Percentiles rank a stretch among this genome's conserved stretches.
Conservation (phyloP, 805 yeast species). For the Cyberlindnera petersonii region DNA sequence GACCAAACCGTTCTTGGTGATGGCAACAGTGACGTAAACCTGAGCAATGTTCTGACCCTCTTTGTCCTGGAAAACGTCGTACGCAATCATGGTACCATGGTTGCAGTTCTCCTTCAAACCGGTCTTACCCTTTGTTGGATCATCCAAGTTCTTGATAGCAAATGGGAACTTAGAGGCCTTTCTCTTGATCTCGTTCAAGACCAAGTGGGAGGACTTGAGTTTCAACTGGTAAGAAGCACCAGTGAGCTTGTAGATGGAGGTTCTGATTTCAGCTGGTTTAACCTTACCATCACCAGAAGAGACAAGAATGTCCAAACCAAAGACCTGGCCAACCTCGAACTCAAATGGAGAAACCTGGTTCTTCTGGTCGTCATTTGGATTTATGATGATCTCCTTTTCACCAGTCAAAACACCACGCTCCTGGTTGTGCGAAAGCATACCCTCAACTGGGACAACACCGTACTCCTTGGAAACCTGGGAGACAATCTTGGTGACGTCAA, state of each 20-base stretch:
- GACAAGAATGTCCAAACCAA: slow-evolving; percentile 68
- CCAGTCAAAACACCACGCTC: slow-evolving; percentile 65
- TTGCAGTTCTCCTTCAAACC: slow-evolving; percentile 69
- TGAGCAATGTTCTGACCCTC: slow-evolving; percentile 66
- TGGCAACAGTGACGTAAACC: slow-evolving; percentile 69
- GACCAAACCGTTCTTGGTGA: slow-evolving; percentile 69
- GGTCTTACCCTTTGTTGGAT: slow-evolving; percentile 67
- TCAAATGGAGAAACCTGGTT: slow-evolving; percentile 56
- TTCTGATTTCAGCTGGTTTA: slow-evolving; percentile 51
- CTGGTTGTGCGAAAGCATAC: slow-evolving; percentile 74
- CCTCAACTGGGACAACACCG: slow-evolving; percentile 62
- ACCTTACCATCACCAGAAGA: slow-evolving; percentile 66
- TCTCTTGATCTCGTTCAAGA: slow-evolving; percentile 62
- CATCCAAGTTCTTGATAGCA: slow-evolving; percentile 59
- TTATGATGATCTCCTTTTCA: slow-evolving; percentile 69
- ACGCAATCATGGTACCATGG: slow-evolving; percentile 63
- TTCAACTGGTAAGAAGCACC: slow-evolving; percentile 65
- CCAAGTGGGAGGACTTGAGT: slow-evolving; percentile 65
- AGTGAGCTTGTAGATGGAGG: slow-evolving; percentile 69
- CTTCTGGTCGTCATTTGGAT: slow-evolving; percentile 67
- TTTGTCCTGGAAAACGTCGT: slow-evolving; percentile 65
- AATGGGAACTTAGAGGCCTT: slow-evolving; percentile 67
- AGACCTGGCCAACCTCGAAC: slow-evolving; percentile 74
- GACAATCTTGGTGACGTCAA: slow-evolving; percentile 70
- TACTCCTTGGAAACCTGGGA: slow-evolving; percentile 55